A percentile compares a stretch with the other conserved stretches of the same genome.
phyloP scores from a whole-genome alignment of 169 alveolate species.

The Plasmodium fragile region DNA sequence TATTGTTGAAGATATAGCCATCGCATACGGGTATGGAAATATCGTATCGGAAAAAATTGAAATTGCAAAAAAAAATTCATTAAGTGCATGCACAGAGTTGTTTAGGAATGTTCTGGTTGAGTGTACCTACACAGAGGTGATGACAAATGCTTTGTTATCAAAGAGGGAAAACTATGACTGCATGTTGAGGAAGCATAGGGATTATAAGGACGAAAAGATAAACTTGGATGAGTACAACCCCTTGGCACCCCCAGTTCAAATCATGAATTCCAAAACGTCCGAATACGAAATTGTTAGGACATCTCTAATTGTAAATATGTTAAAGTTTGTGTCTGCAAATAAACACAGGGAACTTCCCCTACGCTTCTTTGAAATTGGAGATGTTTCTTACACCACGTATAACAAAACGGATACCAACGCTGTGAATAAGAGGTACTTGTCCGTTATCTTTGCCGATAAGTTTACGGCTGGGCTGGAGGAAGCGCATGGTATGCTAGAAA shows the following conservation, averaged over 20 bases:
- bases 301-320: slow-evolving; percentile 94
- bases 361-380: slow-evolving; percentile 94
- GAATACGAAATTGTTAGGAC: slow-evolving; percentile 95
- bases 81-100: slow-evolving; percentile 43
- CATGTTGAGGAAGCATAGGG: slow-evolving; percentile 75
- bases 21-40: slow-evolving; percentile 95
- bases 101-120: slow-evolving; percentile 76
- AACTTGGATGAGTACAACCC: slow-evolving; percentile 54
- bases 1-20: slow-evolving; percentile 97
- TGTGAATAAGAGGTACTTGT: slow-evolving; percentile 86
- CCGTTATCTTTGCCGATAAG: slow-evolving; percentile 87
- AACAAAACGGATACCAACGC: slow-evolving; percentile 88
- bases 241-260: slow-evolving; percentile 87
- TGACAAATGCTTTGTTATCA: slow-evolving; percentile 83
- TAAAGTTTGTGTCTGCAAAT: slow-evolving; percentile 91
- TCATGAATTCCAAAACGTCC: slow-evolving; percentile 93
- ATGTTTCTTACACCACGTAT: slow-evolving; percentile 87
- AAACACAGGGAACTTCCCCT: slow-evolving; percentile 93
- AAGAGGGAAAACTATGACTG: slow-evolving; percentile 69
- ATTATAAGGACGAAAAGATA: slow-evolving; percentile 47
- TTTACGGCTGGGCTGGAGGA: slow-evolving; percentile 84
- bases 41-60: slow-evolving; percentile 65
- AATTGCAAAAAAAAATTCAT: slow-evolving; percentile 37
- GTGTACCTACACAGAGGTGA: slow-evolving; percentile 82
- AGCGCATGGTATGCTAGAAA: slow-evolving; percentile 80